These are phyloP conservation scores for Aurifilum marmelostoma DNA, from an alignment of 2,329 filamentous ascomycete species.

Conservation along the genomic window DNA sequence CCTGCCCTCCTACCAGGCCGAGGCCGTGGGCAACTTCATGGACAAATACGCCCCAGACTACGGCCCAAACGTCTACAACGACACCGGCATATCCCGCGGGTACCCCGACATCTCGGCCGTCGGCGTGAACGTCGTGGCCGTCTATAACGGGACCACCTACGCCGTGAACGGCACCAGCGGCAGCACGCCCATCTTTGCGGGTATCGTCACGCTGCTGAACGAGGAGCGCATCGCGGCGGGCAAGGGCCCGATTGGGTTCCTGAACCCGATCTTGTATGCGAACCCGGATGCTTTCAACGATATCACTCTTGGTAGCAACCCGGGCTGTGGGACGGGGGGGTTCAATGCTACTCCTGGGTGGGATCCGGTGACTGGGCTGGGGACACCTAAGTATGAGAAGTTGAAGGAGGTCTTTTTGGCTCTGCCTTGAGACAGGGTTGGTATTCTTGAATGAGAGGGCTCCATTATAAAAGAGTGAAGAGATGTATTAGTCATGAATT, in stretches of 20 bases:
- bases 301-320: constrained; percentile 33
- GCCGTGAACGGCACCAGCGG: constrained; percentile 41
- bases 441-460: no score
- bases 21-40: constrained; percentile 44
- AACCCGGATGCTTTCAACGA: constrained; percentile 35
- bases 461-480: not conserved
- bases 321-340: constrained; percentile 32
- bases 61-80: constrained; percentile 50
- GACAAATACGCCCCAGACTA: constrained; percentile 42
- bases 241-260: constrained; percentile 45
- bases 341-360: constrained; percentile 39
- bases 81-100: constrained; percentile 42
- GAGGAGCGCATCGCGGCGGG: constrained; percentile 44
- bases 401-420: constrained; percentile 18
- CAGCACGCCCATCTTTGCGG: constrained; percentile 45
- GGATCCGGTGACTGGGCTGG: constrained; percentile 40
- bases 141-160: constrained; percentile 33
- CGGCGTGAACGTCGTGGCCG: constrained; percentile 41
- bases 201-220: constrained; percentile 48
- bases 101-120: constrained; percentile 60
- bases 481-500: not conserved
- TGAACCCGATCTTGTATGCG: constrained; percentile 48
- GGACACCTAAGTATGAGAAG: constrained; percentile 34
- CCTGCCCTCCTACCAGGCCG: constrained; percentile 46
- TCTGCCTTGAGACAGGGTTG: constrained; percentile 12